Conservation (phyloP, 1,284 basidiomycete species). For the Rhodotorula sp. region DNA sequence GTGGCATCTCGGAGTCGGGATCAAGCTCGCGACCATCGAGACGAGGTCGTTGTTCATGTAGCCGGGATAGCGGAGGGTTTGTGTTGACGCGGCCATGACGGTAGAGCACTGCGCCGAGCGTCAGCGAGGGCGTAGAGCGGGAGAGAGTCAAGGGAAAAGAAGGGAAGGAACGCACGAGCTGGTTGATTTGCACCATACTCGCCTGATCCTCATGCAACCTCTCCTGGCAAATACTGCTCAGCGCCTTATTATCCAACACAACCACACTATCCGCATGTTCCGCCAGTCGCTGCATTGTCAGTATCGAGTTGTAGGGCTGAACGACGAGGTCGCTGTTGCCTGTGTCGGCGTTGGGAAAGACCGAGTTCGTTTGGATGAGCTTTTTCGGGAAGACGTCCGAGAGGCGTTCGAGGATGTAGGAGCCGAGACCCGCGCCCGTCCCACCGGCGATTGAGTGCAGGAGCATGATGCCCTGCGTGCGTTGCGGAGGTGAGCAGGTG, state of each 20-base stretch:
- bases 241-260: conserved; percentile 93
- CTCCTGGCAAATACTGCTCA: conserved; percentile 72
- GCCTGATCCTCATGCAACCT: conserved; percentile 80
- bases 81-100: conserved; percentile 94
- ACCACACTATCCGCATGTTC: conserved; percentile 98
- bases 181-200: conserved; percentile 91
- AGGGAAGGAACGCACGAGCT: conserved; percentile 61
- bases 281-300: conserved; percentile 91
- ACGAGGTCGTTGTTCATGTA: conserved; percentile 99
- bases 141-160: not conserved
- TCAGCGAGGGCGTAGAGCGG: not conserved
- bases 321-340: conserved; percentile 87
- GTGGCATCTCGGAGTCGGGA: conserved; percentile 97
- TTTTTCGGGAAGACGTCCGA: conserved; percentile 99
- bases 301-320: conserved; percentile 92
- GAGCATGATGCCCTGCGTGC: conserved; percentile 89
- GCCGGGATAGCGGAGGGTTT: conserved; percentile 93
- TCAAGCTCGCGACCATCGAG: conserved; percentile 93
- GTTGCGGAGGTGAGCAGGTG: not conserved
- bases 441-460: conserved; percentile 99
- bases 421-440: conserved; percentile 96
- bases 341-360: conserved; percentile 78
- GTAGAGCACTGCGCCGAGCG: conserved; percentile 68
- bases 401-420: conserved; percentile 89
- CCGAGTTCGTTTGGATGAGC: conserved; percentile 97